phyloP scores from a whole-genome alignment of 345 rosid genomes.

The Gynandropsis gynandra region DNA sequence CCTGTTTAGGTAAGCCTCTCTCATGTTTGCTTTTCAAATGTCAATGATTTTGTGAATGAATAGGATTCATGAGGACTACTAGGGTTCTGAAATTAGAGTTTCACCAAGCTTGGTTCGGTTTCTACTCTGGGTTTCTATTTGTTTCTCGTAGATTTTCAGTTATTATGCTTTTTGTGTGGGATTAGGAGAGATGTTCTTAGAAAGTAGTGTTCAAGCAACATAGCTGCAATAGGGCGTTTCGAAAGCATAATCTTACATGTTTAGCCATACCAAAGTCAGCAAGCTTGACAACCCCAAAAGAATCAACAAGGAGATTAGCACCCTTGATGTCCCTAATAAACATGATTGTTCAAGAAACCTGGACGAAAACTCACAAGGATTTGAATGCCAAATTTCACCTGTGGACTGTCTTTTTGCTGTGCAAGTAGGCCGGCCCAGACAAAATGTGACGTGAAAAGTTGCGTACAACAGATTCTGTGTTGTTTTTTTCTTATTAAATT shows the following conservation, averaged over 20 bases:
- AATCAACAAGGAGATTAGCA: conserved; percentile 95
- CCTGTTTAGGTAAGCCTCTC: too few species aligned
- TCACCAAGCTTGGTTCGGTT: too few species aligned
- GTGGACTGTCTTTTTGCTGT: conserved; percentile 81
- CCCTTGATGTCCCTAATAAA: conserved; percentile 87
- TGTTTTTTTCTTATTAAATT: too few species aligned
- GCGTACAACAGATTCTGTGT: conserved; percentile 89
- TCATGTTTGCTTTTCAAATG: too few species aligned
- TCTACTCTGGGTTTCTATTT: too few species aligned
- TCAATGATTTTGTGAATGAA: too few species aligned
- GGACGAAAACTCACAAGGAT: conserved; percentile 4
- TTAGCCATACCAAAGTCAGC: conserved; percentile 99
- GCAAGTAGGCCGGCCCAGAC: conserved; percentile 88
- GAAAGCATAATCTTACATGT: conserved; percentile 85
- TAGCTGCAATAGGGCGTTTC: conserved; percentile 58
- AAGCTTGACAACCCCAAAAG: conserved; percentile 89
- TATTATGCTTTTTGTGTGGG: too few species aligned
- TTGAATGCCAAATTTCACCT: conserved; percentile 40
- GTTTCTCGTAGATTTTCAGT: too few species aligned
- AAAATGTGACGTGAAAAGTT: conserved; percentile 89
- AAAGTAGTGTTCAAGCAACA: conserved; percentile 73
- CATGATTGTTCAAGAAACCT: conserved; percentile 2
- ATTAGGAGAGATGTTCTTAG: conserved; percentile 40
- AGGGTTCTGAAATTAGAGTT: too few species aligned
- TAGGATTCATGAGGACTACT: too few species aligned